Evolutionary conservation across 768 basidiomycete genomes (phyloP).

Genomic region (Trichaptum fuscoviolaceum): DNA sequence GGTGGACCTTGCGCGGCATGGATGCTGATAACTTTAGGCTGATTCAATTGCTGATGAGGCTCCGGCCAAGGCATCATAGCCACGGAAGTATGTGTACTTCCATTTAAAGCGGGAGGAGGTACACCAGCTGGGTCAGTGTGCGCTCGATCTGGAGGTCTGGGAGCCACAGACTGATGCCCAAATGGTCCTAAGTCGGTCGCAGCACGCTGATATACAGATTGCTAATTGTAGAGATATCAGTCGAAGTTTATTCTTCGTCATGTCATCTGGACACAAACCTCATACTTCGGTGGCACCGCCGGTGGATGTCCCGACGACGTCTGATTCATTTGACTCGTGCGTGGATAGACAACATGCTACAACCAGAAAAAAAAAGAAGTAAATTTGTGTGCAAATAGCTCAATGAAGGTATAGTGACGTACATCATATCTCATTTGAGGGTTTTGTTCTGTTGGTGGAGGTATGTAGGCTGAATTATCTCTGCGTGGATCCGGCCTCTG

Average conservation of each 20-base stretch:
- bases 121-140: neutral
- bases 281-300: neutral
- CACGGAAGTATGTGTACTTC: neutral
- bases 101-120: neutral
- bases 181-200: neutral
- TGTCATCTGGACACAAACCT: neutral
- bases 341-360: neutral
- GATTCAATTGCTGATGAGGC: neutral
- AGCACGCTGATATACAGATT: neutral
- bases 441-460: neutral
- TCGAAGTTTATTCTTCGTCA: neutral
- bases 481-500: neutral
- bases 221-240: neutral
- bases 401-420: neutral
- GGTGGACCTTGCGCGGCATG: constrained; percentile 2
- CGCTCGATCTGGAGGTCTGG: neutral
- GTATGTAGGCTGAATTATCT: neutral
- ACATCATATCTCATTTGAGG: neutral
- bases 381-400: neutral
- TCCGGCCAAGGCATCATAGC: neutral
- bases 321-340: neutral
- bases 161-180: neutral
- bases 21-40: neutral
- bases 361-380: neutral
- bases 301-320: neutral